Evolutionary conservation across 768 basidiomycete species (phyloP).

Genomic region (Ramaria sp.): DNA sequence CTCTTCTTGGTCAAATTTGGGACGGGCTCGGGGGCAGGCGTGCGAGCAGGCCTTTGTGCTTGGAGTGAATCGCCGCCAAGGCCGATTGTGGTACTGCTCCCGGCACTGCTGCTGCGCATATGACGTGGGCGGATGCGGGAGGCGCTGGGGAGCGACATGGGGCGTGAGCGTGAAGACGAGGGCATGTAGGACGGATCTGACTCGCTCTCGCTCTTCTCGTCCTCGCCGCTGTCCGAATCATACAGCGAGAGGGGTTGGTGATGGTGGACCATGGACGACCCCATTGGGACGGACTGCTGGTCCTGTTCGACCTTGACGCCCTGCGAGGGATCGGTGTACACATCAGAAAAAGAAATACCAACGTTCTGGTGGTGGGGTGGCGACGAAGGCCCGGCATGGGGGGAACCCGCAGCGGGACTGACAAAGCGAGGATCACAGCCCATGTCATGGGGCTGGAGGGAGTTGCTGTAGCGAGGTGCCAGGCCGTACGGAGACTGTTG

Average conservation of each 20-base stretch:
- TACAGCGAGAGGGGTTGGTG: background rate
- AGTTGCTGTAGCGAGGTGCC: background rate
- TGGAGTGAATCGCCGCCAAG: background rate
- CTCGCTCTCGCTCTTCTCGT: background rate
- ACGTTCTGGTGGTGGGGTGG: background rate
- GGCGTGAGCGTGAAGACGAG: background rate
- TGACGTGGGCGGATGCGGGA: background rate
- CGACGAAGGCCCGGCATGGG: background rate
- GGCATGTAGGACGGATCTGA: background rate
- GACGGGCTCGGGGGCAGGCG: constrained; percentile 17
- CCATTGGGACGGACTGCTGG: background rate
- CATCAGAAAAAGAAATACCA: background rate
- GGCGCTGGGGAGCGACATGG: background rate
- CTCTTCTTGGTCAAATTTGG: constrained; percentile 18
- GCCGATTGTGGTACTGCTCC: background rate
- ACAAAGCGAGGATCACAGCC: background rate
- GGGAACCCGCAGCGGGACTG: background rate
- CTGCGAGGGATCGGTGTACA: background rate
- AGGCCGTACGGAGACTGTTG: background rate
- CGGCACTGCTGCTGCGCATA: background rate
- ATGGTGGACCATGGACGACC: background rate
- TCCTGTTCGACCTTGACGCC: background rate
- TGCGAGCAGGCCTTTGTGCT: background rate
- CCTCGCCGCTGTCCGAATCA: background rate
- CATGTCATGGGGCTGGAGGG: background rate